These are phyloP conservation scores for Boletus reticuloceps DNA, from an alignment of 768 basidiomycete species.

Conservation along the genomic window DNA sequence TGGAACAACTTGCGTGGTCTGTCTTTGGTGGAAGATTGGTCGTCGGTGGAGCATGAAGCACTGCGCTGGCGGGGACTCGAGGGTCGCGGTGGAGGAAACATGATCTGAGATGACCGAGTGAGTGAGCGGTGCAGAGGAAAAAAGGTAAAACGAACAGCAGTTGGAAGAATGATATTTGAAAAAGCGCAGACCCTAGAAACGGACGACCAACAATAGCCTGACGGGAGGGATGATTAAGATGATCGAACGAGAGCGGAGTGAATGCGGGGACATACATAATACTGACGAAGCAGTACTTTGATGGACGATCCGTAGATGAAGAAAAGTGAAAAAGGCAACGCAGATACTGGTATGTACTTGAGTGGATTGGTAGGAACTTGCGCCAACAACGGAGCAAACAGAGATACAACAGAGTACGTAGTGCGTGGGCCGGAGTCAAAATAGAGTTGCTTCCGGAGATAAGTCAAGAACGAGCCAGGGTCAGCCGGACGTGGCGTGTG, in stretches of 20 bases:
- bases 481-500: slow-evolving; percentile 5
- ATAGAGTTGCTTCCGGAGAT: slow-evolving; percentile 17
- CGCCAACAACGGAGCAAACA: slow-evolving; percentile 14
- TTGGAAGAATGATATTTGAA: not conserved
- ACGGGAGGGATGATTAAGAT: not conserved
- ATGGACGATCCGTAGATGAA: slow-evolving; percentile 2
- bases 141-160: not conserved
- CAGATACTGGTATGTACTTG: not conserved
- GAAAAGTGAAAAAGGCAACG: not conserved
- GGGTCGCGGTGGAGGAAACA: slow-evolving; percentile 8
- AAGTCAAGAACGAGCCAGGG: not conserved
- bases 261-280: slow-evolving; percentile 20
- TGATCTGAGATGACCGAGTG: slow-evolving; percentile 6
- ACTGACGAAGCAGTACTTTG: not conserved
- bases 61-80: slow-evolving; percentile 10
- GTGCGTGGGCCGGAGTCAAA: slow-evolving; percentile 7
- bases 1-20: slow-evolving; percentile 10
- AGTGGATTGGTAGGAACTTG: not conserved
- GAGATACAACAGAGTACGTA: slow-evolving; percentile 16
- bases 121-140: not conserved
- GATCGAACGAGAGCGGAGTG: not conserved
- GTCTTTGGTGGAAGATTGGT: slow-evolving; percentile 8
- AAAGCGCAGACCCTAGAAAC: slow-evolving; percentile 15
- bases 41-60: slow-evolving; percentile 19
- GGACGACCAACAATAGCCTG: slow-evolving; percentile 16